Conservation (phyloP, 1,284 basidiomycete species). For the Macrocystidia cucumis region DNA sequence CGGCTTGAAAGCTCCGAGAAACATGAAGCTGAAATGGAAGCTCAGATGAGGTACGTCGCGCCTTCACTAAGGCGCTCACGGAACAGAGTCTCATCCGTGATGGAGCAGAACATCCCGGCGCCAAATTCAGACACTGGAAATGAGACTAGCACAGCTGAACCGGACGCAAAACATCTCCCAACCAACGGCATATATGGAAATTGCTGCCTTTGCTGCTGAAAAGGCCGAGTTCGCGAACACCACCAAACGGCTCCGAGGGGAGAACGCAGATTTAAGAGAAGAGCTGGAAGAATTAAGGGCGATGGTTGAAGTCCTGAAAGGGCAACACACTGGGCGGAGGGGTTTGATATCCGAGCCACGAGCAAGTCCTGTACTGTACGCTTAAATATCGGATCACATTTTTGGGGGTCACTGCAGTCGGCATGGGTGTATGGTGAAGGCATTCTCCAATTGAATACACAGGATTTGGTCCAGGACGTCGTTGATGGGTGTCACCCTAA, state of each 20-base stretch:
- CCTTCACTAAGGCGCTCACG: conserved; percentile 1
- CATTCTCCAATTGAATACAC: no score
- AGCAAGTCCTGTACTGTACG: conserved; percentile 20
- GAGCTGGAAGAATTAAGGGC: conserved; percentile 66
- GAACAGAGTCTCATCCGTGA: conserved; percentile 10
- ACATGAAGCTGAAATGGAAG: conserved; percentile 41
- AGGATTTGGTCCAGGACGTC: no score
- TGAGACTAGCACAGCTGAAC: conserved; percentile 33
- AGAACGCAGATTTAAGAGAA: conserved; percentile 52
- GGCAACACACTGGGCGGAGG: conserved; percentile 37
- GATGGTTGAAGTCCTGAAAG: conserved; percentile 61
- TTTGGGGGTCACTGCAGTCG: no score
- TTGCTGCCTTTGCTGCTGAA: conserved; percentile 34
- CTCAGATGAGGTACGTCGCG: conserved; percentile 42
- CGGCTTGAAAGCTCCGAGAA: conserved; percentile 49
- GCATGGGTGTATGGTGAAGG: no score
- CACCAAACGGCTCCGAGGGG: conserved; percentile 44
- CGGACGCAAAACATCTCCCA: conserved; percentile 15
- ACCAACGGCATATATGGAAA: conserved; percentile 17
- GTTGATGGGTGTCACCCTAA: no score
- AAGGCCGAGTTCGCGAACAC: conserved; percentile 36
- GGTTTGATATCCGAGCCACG: conserved; percentile 31
- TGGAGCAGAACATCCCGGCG: conserved; percentile 44
- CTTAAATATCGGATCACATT: no score
- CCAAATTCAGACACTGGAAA: conserved; percentile 52